Percentiles rank a stretch among this genome's conserved stretches.
Conservation (phyloP, 805 yeast genomes). For the Yarrowia divulgata region DNA sequence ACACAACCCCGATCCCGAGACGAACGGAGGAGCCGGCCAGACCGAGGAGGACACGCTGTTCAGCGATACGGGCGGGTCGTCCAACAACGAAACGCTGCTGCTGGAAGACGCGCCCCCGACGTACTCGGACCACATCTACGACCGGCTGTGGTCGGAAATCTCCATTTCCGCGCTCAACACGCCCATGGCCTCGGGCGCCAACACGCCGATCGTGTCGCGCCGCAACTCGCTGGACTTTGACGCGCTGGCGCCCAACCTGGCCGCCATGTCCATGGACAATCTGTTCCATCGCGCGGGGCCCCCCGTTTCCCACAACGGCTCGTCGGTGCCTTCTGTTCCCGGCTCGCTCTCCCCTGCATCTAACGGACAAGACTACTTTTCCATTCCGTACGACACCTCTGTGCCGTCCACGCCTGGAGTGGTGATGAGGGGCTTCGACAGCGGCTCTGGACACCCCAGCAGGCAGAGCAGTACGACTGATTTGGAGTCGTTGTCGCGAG, state of each 20-base stretch:
- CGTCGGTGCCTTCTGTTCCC: constrained; percentile 9
- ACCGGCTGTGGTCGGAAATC: constrained; percentile 73
- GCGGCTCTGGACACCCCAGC: not conserved
- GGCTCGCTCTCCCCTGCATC: constrained; percentile 4
- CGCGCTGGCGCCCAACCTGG: constrained; percentile 7
- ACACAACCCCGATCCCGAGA: constrained; percentile 29
- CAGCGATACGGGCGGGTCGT: constrained; percentile 26
- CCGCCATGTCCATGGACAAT: constrained; percentile 19
- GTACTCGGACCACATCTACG: constrained; percentile 79
- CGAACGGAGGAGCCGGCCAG: constrained; percentile 13
- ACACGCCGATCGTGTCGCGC: constrained; percentile 52
- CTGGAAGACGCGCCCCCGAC: constrained; percentile 74
- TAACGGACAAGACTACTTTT: constrained; percentile 13
- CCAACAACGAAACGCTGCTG: constrained; percentile 29
- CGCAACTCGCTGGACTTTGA: constrained; percentile 49
- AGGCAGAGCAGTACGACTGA: constrained; percentile 46
- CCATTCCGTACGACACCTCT: constrained; percentile 15
- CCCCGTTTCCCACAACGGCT: constrained; percentile 5
- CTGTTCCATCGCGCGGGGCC: constrained; percentile 14
- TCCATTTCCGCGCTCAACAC: constrained; percentile 52
- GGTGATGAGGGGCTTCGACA: constrained; percentile 15
- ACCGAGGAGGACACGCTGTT: constrained; percentile 15
- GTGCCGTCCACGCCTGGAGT: constrained; percentile 5
- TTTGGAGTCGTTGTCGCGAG: constrained; percentile 61
- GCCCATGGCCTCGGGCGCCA: constrained; percentile 52